Conservation (phyloP, 768 basidiomycete genomes). For the Tricholoma bakamatsutake region DNA sequence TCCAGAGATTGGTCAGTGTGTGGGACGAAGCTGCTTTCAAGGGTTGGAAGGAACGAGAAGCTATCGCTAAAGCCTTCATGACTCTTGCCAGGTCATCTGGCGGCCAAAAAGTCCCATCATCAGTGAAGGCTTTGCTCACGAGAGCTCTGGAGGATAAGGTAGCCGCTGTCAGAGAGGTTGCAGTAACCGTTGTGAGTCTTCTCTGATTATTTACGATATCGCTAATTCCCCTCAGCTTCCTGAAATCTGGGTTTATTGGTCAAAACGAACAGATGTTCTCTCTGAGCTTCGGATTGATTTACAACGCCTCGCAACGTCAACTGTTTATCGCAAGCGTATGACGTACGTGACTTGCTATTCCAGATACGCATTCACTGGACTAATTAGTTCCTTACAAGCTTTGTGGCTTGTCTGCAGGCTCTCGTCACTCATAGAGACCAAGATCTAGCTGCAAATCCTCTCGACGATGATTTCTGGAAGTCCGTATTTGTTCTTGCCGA, state of each 20-base stretch:
- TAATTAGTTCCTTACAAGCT: slow-evolving; percentile 39
- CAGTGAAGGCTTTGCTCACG: slow-evolving; percentile 48
- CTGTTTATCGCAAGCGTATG: slow-evolving; percentile 56
- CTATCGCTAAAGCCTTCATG: slow-evolving; percentile 50
- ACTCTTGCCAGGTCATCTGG: slow-evolving; percentile 36
- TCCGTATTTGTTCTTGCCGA: slow-evolving; percentile 49
- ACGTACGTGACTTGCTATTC: slow-evolving; percentile 45
- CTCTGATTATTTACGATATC: background rate
- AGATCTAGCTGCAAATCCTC: slow-evolving; percentile 29
- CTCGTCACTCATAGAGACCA: slow-evolving; percentile 36
- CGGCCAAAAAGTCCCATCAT: slow-evolving; percentile 35
- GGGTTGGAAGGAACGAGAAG: slow-evolving; percentile 80
- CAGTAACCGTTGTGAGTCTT: slow-evolving; percentile 53
- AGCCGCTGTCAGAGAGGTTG: slow-evolving; percentile 81
- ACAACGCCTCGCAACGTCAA: slow-evolving; percentile 37
- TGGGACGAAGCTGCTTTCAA: slow-evolving; percentile 57
- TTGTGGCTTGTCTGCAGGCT: slow-evolving; percentile 66
- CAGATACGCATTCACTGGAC: background rate
- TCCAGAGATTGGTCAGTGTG: slow-evolving; percentile 39
- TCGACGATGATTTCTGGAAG: slow-evolving; percentile 47
- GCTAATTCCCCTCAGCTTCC: slow-evolving; percentile 36
- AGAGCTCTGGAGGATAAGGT: slow-evolving; percentile 70
- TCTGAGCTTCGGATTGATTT: slow-evolving; percentile 37
- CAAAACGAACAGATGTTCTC: slow-evolving; percentile 27
- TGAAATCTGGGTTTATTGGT: slow-evolving; percentile 35